phyloP scores from a whole-genome alignment of 1,284 basidiomycete genomes.

The Naganishia sp. region DNA sequence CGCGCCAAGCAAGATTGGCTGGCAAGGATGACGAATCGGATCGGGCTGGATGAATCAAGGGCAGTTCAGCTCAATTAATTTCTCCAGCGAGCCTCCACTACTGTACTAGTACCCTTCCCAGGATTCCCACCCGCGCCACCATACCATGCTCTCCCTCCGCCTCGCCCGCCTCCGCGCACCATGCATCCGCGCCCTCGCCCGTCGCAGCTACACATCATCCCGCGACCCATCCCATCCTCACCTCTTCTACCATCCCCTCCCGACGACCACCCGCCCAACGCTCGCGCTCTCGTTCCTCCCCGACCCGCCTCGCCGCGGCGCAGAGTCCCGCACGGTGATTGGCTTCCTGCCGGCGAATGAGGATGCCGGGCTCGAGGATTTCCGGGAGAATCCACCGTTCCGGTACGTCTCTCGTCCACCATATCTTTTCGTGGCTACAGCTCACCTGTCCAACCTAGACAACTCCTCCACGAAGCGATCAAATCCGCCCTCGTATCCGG shows the following conservation, averaged over 20 bases:
- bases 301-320: not conserved
- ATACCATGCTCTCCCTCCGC: slow-evolving; percentile 4
- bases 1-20: not conserved
- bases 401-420: slow-evolving; percentile 32
- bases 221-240: slow-evolving; percentile 40
- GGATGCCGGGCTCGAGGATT: slow-evolving; percentile 42
- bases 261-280: not conserved
- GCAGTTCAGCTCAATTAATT: too few relatives aligned
- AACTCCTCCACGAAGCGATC: slow-evolving; percentile 38
- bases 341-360: slow-evolving; percentile 44
- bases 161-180: not conserved
- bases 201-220: slow-evolving; percentile 10
- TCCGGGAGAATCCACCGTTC: slow-evolving; percentile 44
- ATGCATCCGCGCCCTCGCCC: not conserved
- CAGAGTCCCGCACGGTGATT: slow-evolving; percentile 35
- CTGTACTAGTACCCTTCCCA: too few relatives aligned
- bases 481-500: slow-evolving; percentile 37
- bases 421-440: not conserved
- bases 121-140: not conserved
- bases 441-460: slow-evolving; percentile 3
- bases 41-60: slow-evolving; percentile 3
- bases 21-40: slow-evolving; percentile 25
- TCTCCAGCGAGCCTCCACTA: too few relatives aligned
- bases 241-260: slow-evolving; percentile 47
- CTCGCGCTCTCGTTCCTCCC: slow-evolving; percentile 46